These are phyloP conservation scores for Aspergillus texensis DNA, from an alignment of 2,329 filamentous ascomycete genomes.

Conservation along the genomic window DNA sequence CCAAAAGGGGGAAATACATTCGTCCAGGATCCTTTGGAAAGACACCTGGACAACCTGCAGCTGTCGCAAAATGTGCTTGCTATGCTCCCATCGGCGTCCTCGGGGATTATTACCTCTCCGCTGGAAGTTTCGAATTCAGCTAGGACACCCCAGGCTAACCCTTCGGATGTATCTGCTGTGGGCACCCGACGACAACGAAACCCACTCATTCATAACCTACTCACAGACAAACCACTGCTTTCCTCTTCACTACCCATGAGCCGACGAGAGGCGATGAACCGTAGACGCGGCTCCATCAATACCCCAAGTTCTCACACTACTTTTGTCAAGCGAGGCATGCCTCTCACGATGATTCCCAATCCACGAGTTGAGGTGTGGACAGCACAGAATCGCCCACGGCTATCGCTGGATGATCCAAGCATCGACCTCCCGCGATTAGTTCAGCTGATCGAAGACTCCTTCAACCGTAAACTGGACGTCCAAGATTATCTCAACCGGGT, in stretches of 20 bases:
- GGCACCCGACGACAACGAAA: slow-evolving; percentile 69
- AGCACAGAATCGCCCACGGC: slow-evolving; percentile 62
- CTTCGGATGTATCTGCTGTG: slow-evolving; percentile 48
- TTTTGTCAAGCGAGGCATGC: slow-evolving; percentile 88
- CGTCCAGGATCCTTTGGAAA: slow-evolving; percentile 40
- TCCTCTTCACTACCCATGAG: slow-evolving; percentile 85
- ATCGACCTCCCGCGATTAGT: slow-evolving; percentile 84
- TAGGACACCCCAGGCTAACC: slow-evolving; percentile 27
- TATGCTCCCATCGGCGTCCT: slow-evolving; percentile 80
- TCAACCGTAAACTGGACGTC: slow-evolving; percentile 80
- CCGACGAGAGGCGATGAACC: slow-evolving; percentile 54
- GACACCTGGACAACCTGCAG: slow-evolving; percentile 71
- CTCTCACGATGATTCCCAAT: slow-evolving; percentile 79
- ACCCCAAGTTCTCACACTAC: slow-evolving; percentile 64
- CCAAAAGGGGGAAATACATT: slow-evolving; percentile 20
- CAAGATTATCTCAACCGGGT: slow-evolving; percentile 82
- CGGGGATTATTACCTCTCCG: slow-evolving; percentile 85
- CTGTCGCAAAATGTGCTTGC: slow-evolving; percentile 71
- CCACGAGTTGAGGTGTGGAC: slow-evolving; percentile 68
- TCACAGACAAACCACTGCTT: slow-evolving; percentile 91
- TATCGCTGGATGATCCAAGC: slow-evolving; percentile 75
- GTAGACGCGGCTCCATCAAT: slow-evolving; percentile 30
- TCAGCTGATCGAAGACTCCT: slow-evolving; percentile 90
- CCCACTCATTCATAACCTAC: slow-evolving; percentile 88
- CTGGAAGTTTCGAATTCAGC: slow-evolving; percentile 72